Evolutionary conservation across 1,284 basidiomycete species (phyloP), one percentile per base, ranked within the genome.

Genomic region (Ceratobasidium sp.): DNA sequence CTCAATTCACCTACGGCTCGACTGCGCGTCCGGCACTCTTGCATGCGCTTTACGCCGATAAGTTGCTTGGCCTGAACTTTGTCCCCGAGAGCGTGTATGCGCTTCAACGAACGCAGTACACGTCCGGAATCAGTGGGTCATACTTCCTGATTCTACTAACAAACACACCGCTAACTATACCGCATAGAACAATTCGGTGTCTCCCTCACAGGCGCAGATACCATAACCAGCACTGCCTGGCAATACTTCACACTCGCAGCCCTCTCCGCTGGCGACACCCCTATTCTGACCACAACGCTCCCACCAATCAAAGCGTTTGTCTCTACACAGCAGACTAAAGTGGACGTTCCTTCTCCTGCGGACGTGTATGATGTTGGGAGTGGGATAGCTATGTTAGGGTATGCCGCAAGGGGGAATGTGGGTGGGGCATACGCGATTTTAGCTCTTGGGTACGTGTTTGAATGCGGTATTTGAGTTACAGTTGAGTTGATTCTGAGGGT

Each of bases 51-150:
- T 64, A 64, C 21, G 63, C 63, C 16, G 50, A 55, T 50, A 67
- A 67, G 21, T n/a, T 67, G 13, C 63, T 67, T 16, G 63, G 63
- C 9, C 35, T 67, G 63, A 43, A 67, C 11, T 67, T 67, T 67
- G 63, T 67, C 1, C 63, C 63, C 18, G 63, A 67, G 16, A 55
- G n/a, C 38, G 46, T 67, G 8, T 67, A 67, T 43, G 63, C 63
- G 18, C 47, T 41, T 23, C 63, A 55, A 26, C 13, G 63, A 28
- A 55, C 63, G 18, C 63, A 67, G 41, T 67, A 55, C 23, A 13
- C 50, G 8, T 67, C 63, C 14, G 50, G 32, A 4, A 67, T 54
- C 16, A 67, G 63, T 67, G 18, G 41, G 63, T 47, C 5, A 5
- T 5, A 21, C 2, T 6, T 49, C 55, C 21, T 8, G 3, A 26